Evolutionary conservation across 768 basidiomycete genomes (phyloP), one percentile per base, ranked within the genome.

Genomic region (Russula sp.): DNA sequence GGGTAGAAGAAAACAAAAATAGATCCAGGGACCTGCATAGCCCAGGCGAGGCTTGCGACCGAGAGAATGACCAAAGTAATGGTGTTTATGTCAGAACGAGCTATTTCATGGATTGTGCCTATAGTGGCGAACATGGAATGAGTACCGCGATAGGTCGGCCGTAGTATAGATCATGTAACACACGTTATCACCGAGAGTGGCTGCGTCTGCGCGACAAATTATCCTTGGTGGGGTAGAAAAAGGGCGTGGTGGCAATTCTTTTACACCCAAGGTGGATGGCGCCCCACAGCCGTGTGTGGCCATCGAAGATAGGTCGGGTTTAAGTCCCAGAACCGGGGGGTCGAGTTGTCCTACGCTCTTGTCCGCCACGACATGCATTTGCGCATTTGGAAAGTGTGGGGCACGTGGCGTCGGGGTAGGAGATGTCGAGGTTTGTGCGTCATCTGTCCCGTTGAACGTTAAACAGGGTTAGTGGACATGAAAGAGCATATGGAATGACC

Each of bases 201-300:
- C 42, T 39, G 56, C 20, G 32, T 50, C 54, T 16, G 41, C 42
- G 13, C 57, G 58, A 36, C 61, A 59, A 41, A 39, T 45, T 22
- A 64, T 41, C 61, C 61, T 51, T 2, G 65, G 65, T 5, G 65
- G 65, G 2, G 65, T 65, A 13, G 65, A 65, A 41, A 59, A 54
- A 7, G 65, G 65, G 22, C 65, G 65, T 8, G 43, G 46, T 25
- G 65, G 64, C 29, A 65, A 34, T 1, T 52, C 56, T 51, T 54
- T 58, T 43, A 20, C 20, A n/a, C 22, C 39, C 46, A 36, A 7
- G 43, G 16, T 4, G 4, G 35, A 36, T 9, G 50, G 38, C 5
- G 50, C 29, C n/a, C 20, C 29, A 18, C 49, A 25, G 43, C 62
- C 49, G 16, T 49, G 22, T 16, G 43, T 0, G 29, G 32, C 38